A percentile compares a stretch with the other conserved stretches of the same genome.
phyloP scores from a whole-genome alignment of 176 grass and related monocot genomes.

The Raddia guianensis region DNA sequence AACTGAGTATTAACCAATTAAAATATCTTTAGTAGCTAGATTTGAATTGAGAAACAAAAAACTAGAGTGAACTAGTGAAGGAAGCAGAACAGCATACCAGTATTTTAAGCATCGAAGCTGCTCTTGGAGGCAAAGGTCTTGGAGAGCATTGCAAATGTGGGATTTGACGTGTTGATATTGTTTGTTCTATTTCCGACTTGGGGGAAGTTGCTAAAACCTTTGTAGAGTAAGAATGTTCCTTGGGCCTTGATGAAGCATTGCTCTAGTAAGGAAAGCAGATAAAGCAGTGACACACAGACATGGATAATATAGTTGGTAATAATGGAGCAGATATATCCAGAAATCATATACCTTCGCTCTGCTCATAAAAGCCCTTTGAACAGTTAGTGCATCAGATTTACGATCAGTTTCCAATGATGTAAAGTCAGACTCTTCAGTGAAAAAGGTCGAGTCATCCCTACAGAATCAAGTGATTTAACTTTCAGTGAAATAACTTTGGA shows the following conservation, averaged over 20 bases:
- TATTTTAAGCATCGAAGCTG: conserved; percentile 92
- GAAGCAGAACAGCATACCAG: conserved; percentile 62
- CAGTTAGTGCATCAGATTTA: conserved; percentile 76
- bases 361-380: conserved; percentile 88
- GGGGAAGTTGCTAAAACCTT: conserved; percentile 72
- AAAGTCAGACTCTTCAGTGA: conserved; percentile 62
- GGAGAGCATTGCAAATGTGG: conserved; percentile 63
- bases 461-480: conserved; percentile 35
- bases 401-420: conserved; percentile 67
- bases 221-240: conserved; percentile 65
- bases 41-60: neutral
- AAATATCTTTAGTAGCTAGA: conserved; percentile 4
- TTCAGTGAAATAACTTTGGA: conserved; percentile 24
- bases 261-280: conserved; percentile 53
- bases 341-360: conserved; percentile 67
- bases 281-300: conserved; percentile 6
- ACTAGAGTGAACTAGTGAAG: conserved; percentile 18
- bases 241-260: conserved; percentile 61
- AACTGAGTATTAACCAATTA: conserved; percentile 8
- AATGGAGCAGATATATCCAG: conserved; percentile 23
- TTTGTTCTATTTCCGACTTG: conserved; percentile 48
- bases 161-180: conserved; percentile 42
- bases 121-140: conserved; percentile 70
- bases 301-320: conserved; percentile 3
- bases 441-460: conserved; percentile 73